These are phyloP conservation scores for Trametes sanguinea DNA, from an alignment of 768 basidiomycete species.

Conservation along the genomic window DNA sequence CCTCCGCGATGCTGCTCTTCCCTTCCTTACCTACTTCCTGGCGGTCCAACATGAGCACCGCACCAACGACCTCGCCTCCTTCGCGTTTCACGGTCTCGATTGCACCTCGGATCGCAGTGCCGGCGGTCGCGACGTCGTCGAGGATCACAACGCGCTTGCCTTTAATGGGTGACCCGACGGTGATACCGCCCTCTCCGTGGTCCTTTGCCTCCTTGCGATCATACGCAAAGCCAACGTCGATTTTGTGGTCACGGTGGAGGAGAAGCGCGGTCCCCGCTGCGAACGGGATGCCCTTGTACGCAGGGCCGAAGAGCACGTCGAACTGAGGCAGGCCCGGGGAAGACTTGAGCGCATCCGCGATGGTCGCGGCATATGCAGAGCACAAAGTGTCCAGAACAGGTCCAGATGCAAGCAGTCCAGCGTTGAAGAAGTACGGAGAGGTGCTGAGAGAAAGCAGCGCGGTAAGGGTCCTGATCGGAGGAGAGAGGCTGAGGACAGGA, in stretches of 20 bases:
- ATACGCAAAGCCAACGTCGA: slow-evolving; percentile 81
- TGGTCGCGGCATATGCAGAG: slow-evolving; percentile 80
- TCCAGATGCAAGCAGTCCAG: slow-evolving; percentile 83
- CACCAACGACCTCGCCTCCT: slow-evolving; percentile 85
- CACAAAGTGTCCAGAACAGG: slow-evolving; percentile 77
- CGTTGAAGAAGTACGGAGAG: slow-evolving; percentile 98
- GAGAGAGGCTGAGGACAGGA: slow-evolving; percentile 18
- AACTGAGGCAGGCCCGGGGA: slow-evolving; percentile 44
- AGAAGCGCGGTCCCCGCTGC: slow-evolving; percentile 82
- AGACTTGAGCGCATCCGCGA: slow-evolving; percentile 53
- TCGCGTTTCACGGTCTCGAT: slow-evolving; percentile 68
- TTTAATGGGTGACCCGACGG: slow-evolving; percentile 84
- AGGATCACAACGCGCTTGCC: slow-evolving; percentile 85
- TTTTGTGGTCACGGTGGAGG: slow-evolving; percentile 63
- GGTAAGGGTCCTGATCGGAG: slow-evolving; percentile 15
- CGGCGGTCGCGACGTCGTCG: slow-evolving; percentile 96
- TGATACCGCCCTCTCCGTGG: slow-evolving; percentile 91
- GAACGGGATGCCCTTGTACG: slow-evolving; percentile 96
- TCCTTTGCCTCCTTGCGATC: slow-evolving; percentile 96
- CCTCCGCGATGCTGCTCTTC: slow-evolving; percentile 77
- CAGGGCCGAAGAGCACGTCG: slow-evolving; percentile 93
- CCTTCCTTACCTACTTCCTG: slow-evolving; percentile 81
- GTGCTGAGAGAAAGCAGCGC: slow-evolving; percentile 43
- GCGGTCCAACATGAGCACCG: slow-evolving; percentile 83
- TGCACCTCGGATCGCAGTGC: slow-evolving; percentile 84